A percentile compares a stretch with the other conserved stretches of the same genome.
These are phyloP conservation scores for Tritrichomonas foetus DNA, from an alignment of 208 protist genomes.

Conservation along the genomic window DNA sequence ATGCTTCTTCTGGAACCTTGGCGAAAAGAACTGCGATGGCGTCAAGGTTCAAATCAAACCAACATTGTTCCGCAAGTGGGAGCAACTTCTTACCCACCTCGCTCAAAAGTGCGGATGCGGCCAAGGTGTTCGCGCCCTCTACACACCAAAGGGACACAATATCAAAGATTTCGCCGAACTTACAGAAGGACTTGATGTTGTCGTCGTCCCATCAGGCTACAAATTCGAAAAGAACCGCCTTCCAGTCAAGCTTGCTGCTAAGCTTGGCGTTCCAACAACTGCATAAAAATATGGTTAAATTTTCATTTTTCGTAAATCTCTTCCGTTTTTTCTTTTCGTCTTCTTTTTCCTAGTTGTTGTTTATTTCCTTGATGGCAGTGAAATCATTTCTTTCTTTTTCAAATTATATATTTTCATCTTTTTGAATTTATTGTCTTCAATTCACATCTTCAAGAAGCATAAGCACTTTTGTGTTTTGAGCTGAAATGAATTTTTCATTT, in stretches of 20 bases:
- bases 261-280: not conserved
- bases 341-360: too few species aligned
- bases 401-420: too few species aligned
- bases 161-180: not conserved
- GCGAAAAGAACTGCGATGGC: conserved; percentile 36
- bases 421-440: too few species aligned
- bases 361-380: too few species aligned
- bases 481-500: too few species aligned
- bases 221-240: not conserved
- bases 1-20: conserved; percentile 12
- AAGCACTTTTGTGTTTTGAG: too few species aligned
- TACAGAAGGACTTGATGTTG: not conserved
- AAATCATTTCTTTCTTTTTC: too few species aligned
- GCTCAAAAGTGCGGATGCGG: not conserved
- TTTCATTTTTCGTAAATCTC: not conserved
- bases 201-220: conserved; percentile 4
- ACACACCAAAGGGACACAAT: not conserved
- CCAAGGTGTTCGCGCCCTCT: not conserved
- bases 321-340: too few species aligned
- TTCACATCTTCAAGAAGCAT: too few species aligned
- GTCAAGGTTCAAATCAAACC: conserved; percentile 19
- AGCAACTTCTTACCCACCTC: not conserved
- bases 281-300: not conserved
- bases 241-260: not conserved
- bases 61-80: not conserved